These are phyloP conservation scores for Gloeostereum incarnatum DNA, from an alignment of 768 basidiomycete species.

Conservation along the genomic window DNA sequence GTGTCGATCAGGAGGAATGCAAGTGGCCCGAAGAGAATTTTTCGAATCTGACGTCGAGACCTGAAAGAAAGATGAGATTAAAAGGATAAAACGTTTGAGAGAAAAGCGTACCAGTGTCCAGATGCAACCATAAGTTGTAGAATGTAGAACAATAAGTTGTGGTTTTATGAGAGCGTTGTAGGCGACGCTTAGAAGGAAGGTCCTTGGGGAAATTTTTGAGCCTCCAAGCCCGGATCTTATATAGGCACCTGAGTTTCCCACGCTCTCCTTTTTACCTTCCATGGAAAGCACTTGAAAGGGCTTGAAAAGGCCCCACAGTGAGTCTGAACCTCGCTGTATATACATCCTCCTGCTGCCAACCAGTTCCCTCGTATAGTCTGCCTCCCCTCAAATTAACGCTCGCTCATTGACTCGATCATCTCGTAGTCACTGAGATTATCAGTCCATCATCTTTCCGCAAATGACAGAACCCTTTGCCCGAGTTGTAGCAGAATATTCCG, in stretches of 20 bases:
- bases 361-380: no score
- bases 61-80: constrained; percentile 5
- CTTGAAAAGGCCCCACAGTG: no score
- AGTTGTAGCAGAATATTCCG: no score
- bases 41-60: constrained; percentile 31
- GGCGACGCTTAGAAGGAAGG: constrained; percentile 3
- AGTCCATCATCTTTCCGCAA: no score
- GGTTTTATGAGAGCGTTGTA: constrained; percentile 6
- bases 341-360: no score
- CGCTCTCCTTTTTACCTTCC: constrained; percentile 1
- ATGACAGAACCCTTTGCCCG: no score
- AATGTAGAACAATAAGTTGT: constrained; percentile 10
- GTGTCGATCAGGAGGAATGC: constrained; percentile 51
- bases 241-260: constrained; percentile 7
- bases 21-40: constrained; percentile 56
- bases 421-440: no score
- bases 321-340: no score
- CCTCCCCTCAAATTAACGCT: no score
- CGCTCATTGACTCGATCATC: no score
- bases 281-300: not conserved
- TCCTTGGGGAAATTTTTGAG: constrained; percentile 8
- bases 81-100: no score
- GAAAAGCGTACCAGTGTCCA: constrained; percentile 22
- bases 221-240: not conserved
- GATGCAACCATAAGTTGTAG: constrained; percentile 46